phyloP scores from a whole-genome alignment of 768 basidiomycete genomes.

The Pleurotus citrinopileatus region DNA sequence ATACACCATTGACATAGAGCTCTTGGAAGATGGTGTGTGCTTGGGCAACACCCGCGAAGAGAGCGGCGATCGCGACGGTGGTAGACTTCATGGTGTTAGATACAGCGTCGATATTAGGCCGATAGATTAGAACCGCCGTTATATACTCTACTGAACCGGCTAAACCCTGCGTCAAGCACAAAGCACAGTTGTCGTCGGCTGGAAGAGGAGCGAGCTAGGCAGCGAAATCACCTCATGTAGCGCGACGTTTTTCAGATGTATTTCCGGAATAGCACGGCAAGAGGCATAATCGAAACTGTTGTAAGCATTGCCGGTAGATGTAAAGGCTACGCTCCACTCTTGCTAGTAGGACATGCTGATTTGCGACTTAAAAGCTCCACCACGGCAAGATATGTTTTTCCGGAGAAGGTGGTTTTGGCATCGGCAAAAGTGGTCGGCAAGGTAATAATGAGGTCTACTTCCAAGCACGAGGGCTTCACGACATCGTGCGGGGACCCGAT shows the following conservation, averaged over 20 bases:
- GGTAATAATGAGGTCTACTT: not conserved
- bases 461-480: not conserved
- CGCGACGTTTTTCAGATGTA: slow-evolving; percentile 7
- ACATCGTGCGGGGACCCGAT: not conserved
- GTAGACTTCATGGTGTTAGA: not conserved
- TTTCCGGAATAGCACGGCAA: not conserved
- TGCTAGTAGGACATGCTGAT: not conserved
- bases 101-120: not conserved
- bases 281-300: no score
- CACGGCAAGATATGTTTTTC: slow-evolving; percentile 3
- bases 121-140: not conserved
- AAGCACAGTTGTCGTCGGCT: not conserved
- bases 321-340: not conserved
- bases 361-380: slow-evolving; percentile 4
- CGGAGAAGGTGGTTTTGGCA: not conserved
- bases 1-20: slow-evolving; percentile 50
- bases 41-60: slow-evolving; percentile 3
- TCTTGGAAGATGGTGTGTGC: slow-evolving; percentile 19
- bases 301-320: no score
- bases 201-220: not conserved
- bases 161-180: not conserved
- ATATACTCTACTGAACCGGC: not conserved
- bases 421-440: slow-evolving; percentile 3
- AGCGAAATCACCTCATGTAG: not conserved
- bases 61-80: not conserved